A percentile compares a stretch with the other conserved stretches of the same genome.
Evolutionary conservation across 2,329 filamentous ascomycete genomes (phyloP).

Genomic region (Alternaria sp.): DNA sequence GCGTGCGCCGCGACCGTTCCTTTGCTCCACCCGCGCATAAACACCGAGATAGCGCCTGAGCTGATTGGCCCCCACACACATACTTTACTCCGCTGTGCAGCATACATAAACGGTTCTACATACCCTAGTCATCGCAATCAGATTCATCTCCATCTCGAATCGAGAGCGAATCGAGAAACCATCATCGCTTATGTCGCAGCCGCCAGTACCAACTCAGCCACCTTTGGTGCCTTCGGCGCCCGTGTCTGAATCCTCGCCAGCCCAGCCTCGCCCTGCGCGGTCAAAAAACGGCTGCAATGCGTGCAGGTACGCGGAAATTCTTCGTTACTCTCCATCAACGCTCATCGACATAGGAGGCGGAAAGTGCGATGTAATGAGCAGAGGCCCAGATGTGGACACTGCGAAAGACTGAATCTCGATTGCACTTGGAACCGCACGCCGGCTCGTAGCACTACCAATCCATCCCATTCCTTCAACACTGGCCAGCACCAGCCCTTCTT

Average conservation of each 20-base stretch:
- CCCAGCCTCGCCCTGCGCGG: constrained; percentile 33
- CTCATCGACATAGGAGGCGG: constrained; percentile 49
- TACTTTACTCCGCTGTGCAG: background rate
- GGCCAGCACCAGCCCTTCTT: constrained; percentile 17
- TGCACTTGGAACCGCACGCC: constrained; percentile 56
- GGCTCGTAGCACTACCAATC: constrained; percentile 21
- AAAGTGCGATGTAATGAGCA: constrained; percentile 64
- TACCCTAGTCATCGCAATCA: background rate
- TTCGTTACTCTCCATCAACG: background rate
- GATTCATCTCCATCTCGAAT: background rate
- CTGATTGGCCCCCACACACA: constrained; percentile 12
- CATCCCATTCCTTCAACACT: constrained; percentile 24
- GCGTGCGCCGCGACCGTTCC: background rate
- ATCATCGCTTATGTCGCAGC: constrained; percentile 26
- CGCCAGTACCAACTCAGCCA: constrained; percentile 16
- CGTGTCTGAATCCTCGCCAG: constrained; percentile 10
- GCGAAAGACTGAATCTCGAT: constrained; percentile 60
- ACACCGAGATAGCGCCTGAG: background rate
- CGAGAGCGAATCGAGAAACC: background rate
- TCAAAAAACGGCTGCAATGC: constrained; percentile 43
- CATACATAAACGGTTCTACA: background rate
- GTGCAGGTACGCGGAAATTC: constrained; percentile 25
- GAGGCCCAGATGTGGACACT: constrained; percentile 60
- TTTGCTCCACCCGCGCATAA: background rate
- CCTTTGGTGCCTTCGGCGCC: constrained; percentile 20